These are phyloP conservation scores for Tricholoma saponaceum DNA, from an alignment of 768 basidiomycete genomes.

Conservation along the genomic window DNA sequence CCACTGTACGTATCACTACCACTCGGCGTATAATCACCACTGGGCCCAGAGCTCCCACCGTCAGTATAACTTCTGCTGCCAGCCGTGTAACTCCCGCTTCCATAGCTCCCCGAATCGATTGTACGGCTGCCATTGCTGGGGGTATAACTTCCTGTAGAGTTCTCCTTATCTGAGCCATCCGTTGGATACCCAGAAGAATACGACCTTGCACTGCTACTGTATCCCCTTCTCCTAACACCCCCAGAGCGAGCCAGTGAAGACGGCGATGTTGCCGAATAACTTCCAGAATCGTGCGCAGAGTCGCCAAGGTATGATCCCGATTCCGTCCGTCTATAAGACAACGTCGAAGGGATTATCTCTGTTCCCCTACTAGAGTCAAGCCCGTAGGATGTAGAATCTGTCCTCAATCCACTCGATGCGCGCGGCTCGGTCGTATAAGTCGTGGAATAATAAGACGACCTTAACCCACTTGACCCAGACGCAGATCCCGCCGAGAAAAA, in stretches of 20 bases:
- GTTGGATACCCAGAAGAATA: conserved; percentile 36
- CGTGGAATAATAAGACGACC: conserved; percentile 35
- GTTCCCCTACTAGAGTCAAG: conserved; percentile 38
- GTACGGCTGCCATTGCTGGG: conserved; percentile 26
- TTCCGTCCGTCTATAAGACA: conserved; percentile 47
- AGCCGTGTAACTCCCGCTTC: conserved; percentile 13
- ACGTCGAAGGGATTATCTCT: conserved; percentile 43
- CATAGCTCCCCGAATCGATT: conserved; percentile 9
- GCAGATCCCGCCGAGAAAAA: conserved; percentile 38
- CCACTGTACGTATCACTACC: conserved; percentile 14
- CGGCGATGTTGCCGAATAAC: conserved; percentile 42
- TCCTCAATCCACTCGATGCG: conserved; percentile 26
- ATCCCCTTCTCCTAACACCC: conserved; percentile 51
- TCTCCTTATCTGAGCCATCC: conserved; percentile 58
- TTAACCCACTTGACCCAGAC: conserved; percentile 18
- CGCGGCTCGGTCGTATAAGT: conserved; percentile 23
- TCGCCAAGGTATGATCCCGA: conserved; percentile 56
- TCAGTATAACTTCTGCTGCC: conserved; percentile 13
- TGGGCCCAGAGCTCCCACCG: conserved; percentile 2
- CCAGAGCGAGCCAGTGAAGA: conserved; percentile 55
- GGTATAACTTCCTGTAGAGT: conserved; percentile 24
- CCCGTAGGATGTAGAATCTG: conserved; percentile 22
- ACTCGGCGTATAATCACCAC: conserved; percentile 8
- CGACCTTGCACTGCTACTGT: conserved; percentile 36
- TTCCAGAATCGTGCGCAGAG: conserved; percentile 36